Percentiles rank a stretch among this genome's conserved stretches.
phyloP scores from a whole-genome alignment of 2,329 filamentous ascomycete species.

The Calonectria leucothoes region DNA sequence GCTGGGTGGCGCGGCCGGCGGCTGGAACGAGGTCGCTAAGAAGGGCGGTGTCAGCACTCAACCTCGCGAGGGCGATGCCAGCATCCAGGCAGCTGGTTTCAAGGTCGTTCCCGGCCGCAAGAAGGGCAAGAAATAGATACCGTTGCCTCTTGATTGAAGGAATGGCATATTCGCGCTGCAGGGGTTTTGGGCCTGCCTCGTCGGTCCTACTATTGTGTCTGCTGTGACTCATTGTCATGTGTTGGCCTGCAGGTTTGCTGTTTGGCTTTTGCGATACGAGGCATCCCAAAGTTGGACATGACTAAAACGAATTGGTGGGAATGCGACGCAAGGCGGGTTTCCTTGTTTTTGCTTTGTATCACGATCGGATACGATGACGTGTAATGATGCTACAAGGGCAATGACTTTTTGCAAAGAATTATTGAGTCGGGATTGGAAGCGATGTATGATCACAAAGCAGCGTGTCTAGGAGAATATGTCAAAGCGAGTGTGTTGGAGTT shows the following conservation, averaged over 20 bases:
- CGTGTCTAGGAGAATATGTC: constrained; percentile 14
- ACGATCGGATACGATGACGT: constrained; percentile 10
- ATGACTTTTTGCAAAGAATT: not conserved
- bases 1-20: constrained; percentile 65
- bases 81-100: constrained; percentile 72
- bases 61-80: constrained; percentile 56
- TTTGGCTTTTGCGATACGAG: not conserved
- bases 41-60: constrained; percentile 71
- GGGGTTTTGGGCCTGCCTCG: not conserved
- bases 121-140: constrained; percentile 80
- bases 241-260: not conserved
- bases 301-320: not conserved
- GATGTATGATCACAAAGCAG: constrained; percentile 6
- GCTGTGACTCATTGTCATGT: not conserved
- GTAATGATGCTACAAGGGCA: constrained; percentile 15
- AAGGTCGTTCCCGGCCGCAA: constrained; percentile 94
- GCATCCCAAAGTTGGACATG: not conserved
- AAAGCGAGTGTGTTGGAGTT: constrained; percentile 1
- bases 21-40: constrained; percentile 98
- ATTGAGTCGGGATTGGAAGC: not conserved
- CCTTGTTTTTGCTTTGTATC: constrained; percentile 5
- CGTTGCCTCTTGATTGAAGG: constrained; percentile 26
- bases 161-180: constrained; percentile 19
- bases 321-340: not conserved
- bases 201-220: not conserved